phyloP scores from a whole-genome alignment of 805 yeast genomes.

The Candida morakotiae region DNA sequence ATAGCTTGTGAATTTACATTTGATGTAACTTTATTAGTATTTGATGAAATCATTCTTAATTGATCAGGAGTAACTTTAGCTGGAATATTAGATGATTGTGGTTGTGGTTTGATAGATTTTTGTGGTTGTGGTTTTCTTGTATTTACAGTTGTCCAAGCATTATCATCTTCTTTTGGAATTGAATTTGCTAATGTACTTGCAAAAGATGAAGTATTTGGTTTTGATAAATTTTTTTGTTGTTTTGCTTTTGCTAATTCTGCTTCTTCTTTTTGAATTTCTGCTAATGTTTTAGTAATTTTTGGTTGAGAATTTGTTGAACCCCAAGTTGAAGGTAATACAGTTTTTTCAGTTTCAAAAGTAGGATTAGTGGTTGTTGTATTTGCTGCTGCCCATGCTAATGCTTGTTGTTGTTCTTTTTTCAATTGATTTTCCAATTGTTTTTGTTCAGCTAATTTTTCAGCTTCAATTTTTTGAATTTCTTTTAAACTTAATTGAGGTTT shows the following conservation, averaged over 20 bases:
- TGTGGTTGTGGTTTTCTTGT: constrained; percentile 25
- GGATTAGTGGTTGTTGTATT: constrained; percentile 11
- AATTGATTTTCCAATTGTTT: constrained; percentile 34
- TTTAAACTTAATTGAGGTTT: constrained; percentile 44
- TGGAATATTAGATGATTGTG: constrained; percentile 15
- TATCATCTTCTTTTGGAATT: constrained; percentile 19
- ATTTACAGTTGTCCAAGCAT: constrained; percentile 45
- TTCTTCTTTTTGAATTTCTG: constrained; percentile 62
- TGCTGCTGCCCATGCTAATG: constrained; percentile 14
- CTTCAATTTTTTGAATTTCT: constrained; percentile 50
- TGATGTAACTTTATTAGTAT: constrained; percentile 19
- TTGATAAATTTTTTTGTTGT: constrained; percentile 12
- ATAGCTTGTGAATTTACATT: constrained; percentile 17
- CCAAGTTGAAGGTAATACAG: constrained; percentile 44
- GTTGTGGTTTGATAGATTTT: constrained; percentile 9
- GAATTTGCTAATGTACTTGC: constrained; percentile 31
- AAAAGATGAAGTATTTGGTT: constrained; percentile 12
- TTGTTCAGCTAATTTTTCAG: constrained; percentile 36
- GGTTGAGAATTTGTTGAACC: constrained; percentile 20
- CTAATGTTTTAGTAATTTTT: constrained; percentile 41
- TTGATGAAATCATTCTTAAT: constrained; percentile 34
- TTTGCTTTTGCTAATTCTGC: constrained; percentile 29
- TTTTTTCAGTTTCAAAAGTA: constrained; percentile 13
- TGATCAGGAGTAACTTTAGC: constrained; percentile 29
- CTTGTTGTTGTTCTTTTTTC: constrained; percentile 23